Evolutionary conservation across 768 basidiomycete genomes (phyloP).

Genomic region (Mycena epipterygia): DNA sequence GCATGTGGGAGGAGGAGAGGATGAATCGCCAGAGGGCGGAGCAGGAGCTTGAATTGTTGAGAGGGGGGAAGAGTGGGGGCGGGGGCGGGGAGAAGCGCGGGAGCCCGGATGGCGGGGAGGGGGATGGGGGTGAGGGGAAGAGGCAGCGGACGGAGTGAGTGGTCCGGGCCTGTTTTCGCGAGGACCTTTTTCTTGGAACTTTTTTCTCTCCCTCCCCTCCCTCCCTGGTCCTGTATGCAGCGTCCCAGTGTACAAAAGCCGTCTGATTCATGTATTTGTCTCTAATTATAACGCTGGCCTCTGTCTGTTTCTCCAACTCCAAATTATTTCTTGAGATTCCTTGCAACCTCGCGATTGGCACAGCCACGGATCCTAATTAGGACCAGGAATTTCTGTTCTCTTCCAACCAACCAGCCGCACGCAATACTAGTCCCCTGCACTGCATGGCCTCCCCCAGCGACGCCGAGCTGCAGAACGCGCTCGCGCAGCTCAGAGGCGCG

Average conservation of each 20-base stretch:
- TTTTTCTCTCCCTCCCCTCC: background rate
- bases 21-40: conserved; percentile 70
- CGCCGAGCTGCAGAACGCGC: conserved; percentile 68
- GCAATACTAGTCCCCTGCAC: no score
- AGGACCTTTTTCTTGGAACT: conserved; percentile 8
- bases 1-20: conserved; percentile 87
- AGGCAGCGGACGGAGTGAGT: conserved; percentile 58
- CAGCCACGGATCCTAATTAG: no score
- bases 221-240: no score
- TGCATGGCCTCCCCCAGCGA: conserved; percentile 64
- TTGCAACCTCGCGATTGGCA: no score
- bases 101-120: conserved; percentile 50
- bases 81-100: conserved; percentile 45
- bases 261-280: background rate
- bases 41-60: conserved; percentile 72
- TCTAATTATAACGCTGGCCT: background rate
- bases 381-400: no score
- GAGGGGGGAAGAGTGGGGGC: conserved; percentile 59
- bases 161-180: background rate
- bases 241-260: background rate
- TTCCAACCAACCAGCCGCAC: no score
- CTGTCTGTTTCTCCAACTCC: no score
- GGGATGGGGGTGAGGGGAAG: conserved; percentile 49
- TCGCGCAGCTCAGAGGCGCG: conserved; percentile 66
- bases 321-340: no score